Evolutionary conservation across 2,329 filamentous ascomycete genomes (phyloP).

Genomic region (Daldinia eschscholtzii): DNA sequence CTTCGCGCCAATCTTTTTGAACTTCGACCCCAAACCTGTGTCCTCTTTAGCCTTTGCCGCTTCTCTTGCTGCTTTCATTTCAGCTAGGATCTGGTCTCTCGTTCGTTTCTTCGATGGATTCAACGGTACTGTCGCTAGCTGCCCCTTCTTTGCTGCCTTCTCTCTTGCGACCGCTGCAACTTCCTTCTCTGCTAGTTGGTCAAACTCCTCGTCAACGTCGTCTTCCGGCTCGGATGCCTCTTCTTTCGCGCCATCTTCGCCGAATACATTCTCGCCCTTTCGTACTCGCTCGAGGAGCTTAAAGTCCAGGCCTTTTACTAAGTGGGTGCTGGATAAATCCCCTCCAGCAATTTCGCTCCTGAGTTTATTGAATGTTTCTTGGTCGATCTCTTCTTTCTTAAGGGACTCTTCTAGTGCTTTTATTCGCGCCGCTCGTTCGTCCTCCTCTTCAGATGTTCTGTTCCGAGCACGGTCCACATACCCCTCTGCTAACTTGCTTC

Average conservation of each 20-base stretch:
- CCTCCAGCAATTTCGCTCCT: constrained; percentile 84
- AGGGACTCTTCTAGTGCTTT: constrained; percentile 84
- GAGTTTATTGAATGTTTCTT: constrained; percentile 80
- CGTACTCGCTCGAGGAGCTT: constrained; percentile 78
- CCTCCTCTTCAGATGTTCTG: constrained; percentile 66
- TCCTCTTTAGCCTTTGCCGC: constrained; percentile 69
- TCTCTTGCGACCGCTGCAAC: constrained; percentile 67
- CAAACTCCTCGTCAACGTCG: constrained; percentile 75
- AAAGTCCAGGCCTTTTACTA: constrained; percentile 93
- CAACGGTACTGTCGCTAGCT: constrained; percentile 66
- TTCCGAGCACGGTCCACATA: constrained; percentile 85
- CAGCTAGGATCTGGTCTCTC: constrained; percentile 75
- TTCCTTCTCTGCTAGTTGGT: constrained; percentile 67
- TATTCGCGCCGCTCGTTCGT: constrained; percentile 73
- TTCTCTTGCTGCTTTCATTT: constrained; percentile 72
- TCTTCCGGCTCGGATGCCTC: constrained; percentile 57
- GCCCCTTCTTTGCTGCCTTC: constrained; percentile 70
- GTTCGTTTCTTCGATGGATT: constrained; percentile 71
- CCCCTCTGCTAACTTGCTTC: constrained; percentile 80
- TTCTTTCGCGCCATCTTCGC: constrained; percentile 51
- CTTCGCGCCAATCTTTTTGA: constrained; percentile 73
- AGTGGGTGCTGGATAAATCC: constrained; percentile 82
- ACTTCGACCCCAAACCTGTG: constrained; percentile 68
- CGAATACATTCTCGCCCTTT: constrained; percentile 75
- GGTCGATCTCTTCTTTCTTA: constrained; percentile 87